These are phyloP conservation scores for Avena insularis DNA, from an alignment of 176 grass and related monocot genomes.

Conservation along the genomic window DNA sequence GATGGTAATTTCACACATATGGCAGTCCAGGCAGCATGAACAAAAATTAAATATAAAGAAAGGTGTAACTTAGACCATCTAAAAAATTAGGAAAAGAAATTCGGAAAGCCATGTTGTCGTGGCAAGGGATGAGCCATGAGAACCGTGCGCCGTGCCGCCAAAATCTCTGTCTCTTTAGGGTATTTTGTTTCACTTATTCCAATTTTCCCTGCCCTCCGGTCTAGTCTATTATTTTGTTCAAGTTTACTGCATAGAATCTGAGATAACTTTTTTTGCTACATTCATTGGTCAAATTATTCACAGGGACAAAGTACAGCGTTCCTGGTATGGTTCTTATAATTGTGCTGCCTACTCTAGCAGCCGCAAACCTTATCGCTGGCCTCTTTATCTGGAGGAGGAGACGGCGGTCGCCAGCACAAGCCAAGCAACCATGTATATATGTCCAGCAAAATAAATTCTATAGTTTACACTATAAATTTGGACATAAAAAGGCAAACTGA, in stretches of 20 bases:
- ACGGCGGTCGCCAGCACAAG: background rate
- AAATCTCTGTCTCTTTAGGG: no score
- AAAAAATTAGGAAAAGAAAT: no score
- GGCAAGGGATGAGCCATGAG: no score
- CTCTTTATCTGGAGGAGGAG: slow-evolving; percentile 1
- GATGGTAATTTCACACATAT: background rate
- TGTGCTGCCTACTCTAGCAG: slow-evolving; percentile 1
- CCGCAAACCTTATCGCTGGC: background rate
- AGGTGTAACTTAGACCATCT: no score
- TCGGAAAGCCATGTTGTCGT: no score
- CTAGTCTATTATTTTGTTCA: background rate
- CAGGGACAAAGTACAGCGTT: slow-evolving; percentile 22
- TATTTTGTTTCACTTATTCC: background rate
- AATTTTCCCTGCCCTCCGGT: background rate
- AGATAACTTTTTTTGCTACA: background rate
- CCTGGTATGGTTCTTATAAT: slow-evolving; percentile 15
- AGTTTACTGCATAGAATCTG: background rate
- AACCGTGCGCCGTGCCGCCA: no score
- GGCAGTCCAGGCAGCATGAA: background rate
- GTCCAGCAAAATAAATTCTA: background rate
- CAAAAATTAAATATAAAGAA: no score
- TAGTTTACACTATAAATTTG: background rate
- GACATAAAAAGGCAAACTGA: no score
- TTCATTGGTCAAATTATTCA: background rate
- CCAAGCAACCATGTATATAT: slow-evolving; percentile 6